These are phyloP conservation scores for Xylariaceae sp. DNA, from an alignment of 2,329 filamentous ascomycete genomes.

Conservation along the genomic window DNA sequence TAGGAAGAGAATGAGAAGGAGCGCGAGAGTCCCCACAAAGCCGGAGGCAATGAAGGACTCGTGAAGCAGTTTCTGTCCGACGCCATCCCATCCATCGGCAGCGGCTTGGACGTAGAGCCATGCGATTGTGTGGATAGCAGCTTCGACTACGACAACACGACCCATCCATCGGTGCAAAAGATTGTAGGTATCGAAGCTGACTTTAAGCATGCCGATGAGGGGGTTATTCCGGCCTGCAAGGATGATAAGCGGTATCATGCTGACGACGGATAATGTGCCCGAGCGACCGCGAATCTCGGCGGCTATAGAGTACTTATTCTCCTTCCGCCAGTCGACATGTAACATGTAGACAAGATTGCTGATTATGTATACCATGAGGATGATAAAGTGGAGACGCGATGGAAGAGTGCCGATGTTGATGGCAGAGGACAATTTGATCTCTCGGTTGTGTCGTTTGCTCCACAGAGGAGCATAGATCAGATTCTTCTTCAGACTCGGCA, in stretches of 20 bases:
- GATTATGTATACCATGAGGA: conserved; percentile 59
- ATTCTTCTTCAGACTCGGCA: conserved; percentile 64
- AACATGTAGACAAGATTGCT: conserved; percentile 68
- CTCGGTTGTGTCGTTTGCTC: conserved; percentile 68
- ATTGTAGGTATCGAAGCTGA: conserved; percentile 97
- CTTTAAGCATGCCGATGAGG: conserved; percentile 76
- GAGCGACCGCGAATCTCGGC: conserved; percentile 86
- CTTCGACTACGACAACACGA: conserved; percentile 70
- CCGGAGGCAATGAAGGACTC: conserved; percentile 69
- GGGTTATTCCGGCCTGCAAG: conserved; percentile 93
- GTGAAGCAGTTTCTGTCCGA: conserved; percentile 55
- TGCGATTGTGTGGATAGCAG: conserved; percentile 69
- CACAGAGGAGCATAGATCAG: conserved; percentile 66
- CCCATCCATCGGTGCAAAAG: conserved; percentile 84
- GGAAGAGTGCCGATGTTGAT: conserved; percentile 63
- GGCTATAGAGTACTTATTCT: conserved; percentile 65
- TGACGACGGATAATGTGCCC: conserved; percentile 81
- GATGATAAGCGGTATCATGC: conserved; percentile 89
- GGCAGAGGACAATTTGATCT: conserved; percentile 63
- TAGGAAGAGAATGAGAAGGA: conserved; percentile 68
- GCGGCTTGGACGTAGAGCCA: conserved; percentile 75
- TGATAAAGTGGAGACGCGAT: conserved; percentile 62
- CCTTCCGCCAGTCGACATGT: conserved; percentile 59
- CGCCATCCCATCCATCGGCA: conserved; percentile 63
- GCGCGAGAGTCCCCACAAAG: conserved; percentile 60